These are phyloP conservation scores for Solanum appendiculatum DNA, from an alignment of 257 asterid species.

Conservation along the genomic window DNA sequence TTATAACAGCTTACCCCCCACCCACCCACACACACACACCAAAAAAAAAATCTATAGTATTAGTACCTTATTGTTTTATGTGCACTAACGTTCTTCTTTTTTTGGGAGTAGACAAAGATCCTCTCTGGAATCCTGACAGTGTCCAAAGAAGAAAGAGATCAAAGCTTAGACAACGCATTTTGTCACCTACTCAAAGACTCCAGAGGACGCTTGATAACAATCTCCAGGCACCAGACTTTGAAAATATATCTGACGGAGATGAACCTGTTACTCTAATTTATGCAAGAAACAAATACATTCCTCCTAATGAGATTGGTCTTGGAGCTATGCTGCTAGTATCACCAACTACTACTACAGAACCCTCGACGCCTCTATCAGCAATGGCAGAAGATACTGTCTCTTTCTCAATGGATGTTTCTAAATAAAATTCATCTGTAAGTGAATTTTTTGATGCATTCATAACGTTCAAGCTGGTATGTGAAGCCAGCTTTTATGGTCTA, in stretches of 20 bases:
- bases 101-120: neutral
- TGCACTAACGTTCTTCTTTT: slow-evolving; percentile 3
- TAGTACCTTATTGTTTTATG: neutral
- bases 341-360: neutral
- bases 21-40: neutral
- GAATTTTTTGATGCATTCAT: neutral
- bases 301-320: slow-evolving; percentile 45
- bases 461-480: neutral
- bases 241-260: neutral
- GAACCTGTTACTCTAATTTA: slow-evolving; percentile 22
- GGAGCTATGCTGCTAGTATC: slow-evolving; percentile 25
- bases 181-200: slow-evolving; percentile 22
- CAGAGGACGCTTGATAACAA: slow-evolving; percentile 5
- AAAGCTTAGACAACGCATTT: slow-evolving; percentile 12
- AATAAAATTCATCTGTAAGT: neutral
- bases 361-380: neutral
- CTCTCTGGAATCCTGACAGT: slow-evolving; percentile 8
- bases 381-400: neutral
- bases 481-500: neutral
- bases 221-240: neutral
- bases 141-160: slow-evolving; percentile 30
- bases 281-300: slow-evolving; percentile 10
- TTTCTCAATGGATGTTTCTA: neutral
- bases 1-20: neutral
- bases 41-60: neutral